Percentiles rank a stretch among this genome's conserved stretches.
Evolutionary conservation across 352 stramenopile genomes (phyloP).

Genomic region (Phytopythium helicoides): DNA sequence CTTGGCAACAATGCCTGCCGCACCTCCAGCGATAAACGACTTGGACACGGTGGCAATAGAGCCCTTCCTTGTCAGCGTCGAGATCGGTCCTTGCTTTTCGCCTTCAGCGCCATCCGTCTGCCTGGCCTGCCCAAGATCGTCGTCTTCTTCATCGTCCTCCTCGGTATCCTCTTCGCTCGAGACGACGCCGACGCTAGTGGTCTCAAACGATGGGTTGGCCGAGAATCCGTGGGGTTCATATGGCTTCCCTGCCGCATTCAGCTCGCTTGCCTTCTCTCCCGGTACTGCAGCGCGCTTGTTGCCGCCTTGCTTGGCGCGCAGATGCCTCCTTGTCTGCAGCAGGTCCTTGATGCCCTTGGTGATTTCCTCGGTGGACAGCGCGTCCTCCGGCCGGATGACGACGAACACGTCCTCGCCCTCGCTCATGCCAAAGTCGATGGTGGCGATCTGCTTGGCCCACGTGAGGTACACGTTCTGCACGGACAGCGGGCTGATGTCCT

Average conservation of each 20-base stretch:
- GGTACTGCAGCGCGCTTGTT: background rate
- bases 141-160: background rate
- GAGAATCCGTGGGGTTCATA: constrained; percentile 5
- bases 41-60: constrained; percentile 76
- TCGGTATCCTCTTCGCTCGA: background rate
- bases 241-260: background rate
- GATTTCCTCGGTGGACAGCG: constrained; percentile 24
- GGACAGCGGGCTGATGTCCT: constrained; percentile 55
- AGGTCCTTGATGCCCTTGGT: constrained; percentile 29
- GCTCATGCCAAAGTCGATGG: constrained; percentile 67
- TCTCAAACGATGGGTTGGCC: constrained; percentile 6
- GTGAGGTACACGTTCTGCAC: constrained; percentile 78
- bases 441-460: constrained; percentile 67
- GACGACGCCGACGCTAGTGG: background rate
- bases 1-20: constrained; percentile 76
- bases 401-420: constrained; percentile 75
- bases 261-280: background rate
- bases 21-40: constrained; percentile 73
- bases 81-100: background rate
- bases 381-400: constrained; percentile 40
- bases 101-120: background rate
- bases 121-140: background rate
- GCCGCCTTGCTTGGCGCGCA: background rate
- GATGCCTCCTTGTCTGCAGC: constrained; percentile 20
- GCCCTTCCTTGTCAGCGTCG: constrained; percentile 16